Base-by-base conservation (phyloP, 2,329 filamentous ascomycete species). In the Exserohilum rostratum region DNA sequence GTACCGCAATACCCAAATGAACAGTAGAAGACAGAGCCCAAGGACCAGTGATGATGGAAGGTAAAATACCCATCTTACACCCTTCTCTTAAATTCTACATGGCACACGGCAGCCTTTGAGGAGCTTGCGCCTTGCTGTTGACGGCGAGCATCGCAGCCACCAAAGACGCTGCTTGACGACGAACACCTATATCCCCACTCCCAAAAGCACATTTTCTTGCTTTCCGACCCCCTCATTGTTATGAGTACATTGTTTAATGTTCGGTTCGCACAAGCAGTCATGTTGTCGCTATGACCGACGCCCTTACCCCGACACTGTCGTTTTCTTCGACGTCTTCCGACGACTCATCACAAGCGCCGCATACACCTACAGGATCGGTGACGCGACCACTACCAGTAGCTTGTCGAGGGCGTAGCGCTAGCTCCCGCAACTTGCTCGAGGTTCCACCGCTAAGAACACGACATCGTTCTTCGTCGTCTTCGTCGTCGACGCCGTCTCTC, bases 1-100 rank as follows among this genome's bases (percentile, higher is more conserved):
- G 35, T 62, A 71, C 20, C 60, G 73, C 20, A 76, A 76, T 43
- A 76, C 73, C 17, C 59, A 67, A 30, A 69, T 72, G 46, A 75
- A 75, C 35, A 68, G 65, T 31, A 53, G 61, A 30, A 60, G 66
- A 40, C 59, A 63, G 42, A 69, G 64, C 52, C 66, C 67, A 1
- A 49, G 65, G 52, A 65, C 46, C 7, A 70, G 67, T 48, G 61
- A 64, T 43, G 71, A 73, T 55, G 67, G 63, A 55, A 63, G 55
- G 61, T 63, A 61, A 61, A 29, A 49, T 35, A 55, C 50, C 57
- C 57, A 52, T 57, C 53, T 50, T 61, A 27, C 48, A 30, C 29
- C 22, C 30, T 35, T 40, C 13, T 46, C 18, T 13, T 25, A 20
- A 18, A 12, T 50, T 25, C 18, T 46, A 35, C 31, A 11, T 43